Base-by-base conservation (phyloP, 371 early-diverging fungal genomes). In the Mortierella sp. region DNA sequence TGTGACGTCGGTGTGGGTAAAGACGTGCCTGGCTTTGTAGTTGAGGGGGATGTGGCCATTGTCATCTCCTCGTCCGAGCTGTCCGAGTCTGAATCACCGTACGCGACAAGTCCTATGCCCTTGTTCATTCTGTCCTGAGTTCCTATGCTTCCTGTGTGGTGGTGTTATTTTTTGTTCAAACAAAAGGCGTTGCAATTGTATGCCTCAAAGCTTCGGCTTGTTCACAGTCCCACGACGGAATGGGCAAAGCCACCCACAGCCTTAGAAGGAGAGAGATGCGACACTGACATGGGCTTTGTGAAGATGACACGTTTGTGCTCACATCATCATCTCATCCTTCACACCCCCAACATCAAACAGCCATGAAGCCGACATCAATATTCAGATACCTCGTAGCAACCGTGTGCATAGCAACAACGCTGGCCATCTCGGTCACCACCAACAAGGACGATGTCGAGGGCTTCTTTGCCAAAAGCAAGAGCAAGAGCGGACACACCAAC, bases 401-500 rank as follows among this genome's bases (percentile, higher is more conserved):
- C 71, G 26, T 80, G 44, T 84, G 80, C 61, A 24, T 78, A 24
- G 81, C 84, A 28, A 69, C 81, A 13, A 69, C 76, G n/a, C 72
- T 84, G 16, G 84, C 84, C 46, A 54, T 79, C 48, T 75, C 84
- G 31, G 77, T 79, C 51, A 72, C 80, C 67, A 75, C 43, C 72
- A 79, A 79, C 82, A 53, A 71, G 46, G 74, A 86, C 37, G 79
- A 81, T 43, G 86, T 86, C 28, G 79, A 86, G 53, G 79, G 77
- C 21, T 86, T 86, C 75, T 86, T 86, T 67, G 74, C 71, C 24
- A 81, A 81, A 57, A 85, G 51, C 69, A 81, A 81, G 71, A 85
- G 67, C 59, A 79, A 81, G 43, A 86, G 92, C 76, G 93, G 92
- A 37, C 96, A 96, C 83, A 96, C 98, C 46, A 98, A 98, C 89